Base-by-base conservation (phyloP, 805 yeast genomes). In the Jamesozyma spencerorum region DNA sequence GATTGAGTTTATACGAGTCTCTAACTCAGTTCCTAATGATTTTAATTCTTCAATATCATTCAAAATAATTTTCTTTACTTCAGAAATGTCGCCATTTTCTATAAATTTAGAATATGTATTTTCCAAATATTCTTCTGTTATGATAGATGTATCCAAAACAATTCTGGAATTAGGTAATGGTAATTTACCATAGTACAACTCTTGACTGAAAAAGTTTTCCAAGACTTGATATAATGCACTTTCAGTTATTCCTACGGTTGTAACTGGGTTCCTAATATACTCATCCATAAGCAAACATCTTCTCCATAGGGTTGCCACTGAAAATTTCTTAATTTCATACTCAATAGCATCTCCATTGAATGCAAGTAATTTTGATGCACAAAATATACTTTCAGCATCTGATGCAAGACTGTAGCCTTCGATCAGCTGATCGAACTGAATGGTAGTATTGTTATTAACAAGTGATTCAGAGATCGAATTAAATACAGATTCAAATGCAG, bases 251-350 rank as follows among this genome's bases (percentile, higher is more conserved):
- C 69, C 73, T 38, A 52, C 64, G 30, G 70, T 73, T 37, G 69
- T 74, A 14, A 24, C 5, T 2, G 70, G 57, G 38, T 68, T 62
- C 37, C 57, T 60, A 40, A 66, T 60, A 81, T 84, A 76, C 46
- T 74, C 68, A 47, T 80, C 82, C 45, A 49, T 58, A 36, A 64
- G 60, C 18, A 83, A 58, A 35, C 81, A 65, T 46, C 87, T 65
- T 47, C 74, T 68, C 86, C 88, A 82, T 0, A 79, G 59, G 7
- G 67, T 47, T 7, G 61, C 58, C 34, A 62, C 66, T 35, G 54
- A 38, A 24, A 51, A 47, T 20, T 60, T 60, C 18, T 62, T 55
- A 2, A 43, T 47, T 43, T 66, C 70, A 38, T 63, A 62, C 12
- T 48, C 40, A 13, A 51, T 43, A 6, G 53, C 42, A 8, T 50